Percentiles rank a stretch among this genome's conserved stretches.
Evolutionary conservation across 2,329 filamentous ascomycete genomes (phyloP).

Genomic region (Dactylellina parvicollis): DNA sequence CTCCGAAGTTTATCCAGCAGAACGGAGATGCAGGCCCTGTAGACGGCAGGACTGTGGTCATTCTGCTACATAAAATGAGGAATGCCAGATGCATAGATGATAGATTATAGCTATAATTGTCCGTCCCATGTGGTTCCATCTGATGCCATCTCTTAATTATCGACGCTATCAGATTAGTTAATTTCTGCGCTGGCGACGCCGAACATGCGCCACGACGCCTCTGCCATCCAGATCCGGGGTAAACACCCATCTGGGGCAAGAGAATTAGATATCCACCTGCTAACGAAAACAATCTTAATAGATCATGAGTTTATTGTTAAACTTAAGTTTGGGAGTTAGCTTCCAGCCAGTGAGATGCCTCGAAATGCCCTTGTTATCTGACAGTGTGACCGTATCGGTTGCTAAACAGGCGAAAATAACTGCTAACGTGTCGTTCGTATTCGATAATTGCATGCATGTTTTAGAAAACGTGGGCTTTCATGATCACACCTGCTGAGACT

Average conservation of each 20-base stretch:
- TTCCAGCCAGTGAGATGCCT: slow-evolving; percentile 40
- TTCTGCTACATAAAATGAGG: not conserved
- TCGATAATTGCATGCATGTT: slow-evolving; percentile 4
- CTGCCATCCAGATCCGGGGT: slow-evolving; percentile 35
- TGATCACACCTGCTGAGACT: slow-evolving; percentile 47
- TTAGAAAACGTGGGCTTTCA: slow-evolving; percentile 4
- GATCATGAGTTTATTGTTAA: slow-evolving; percentile 45
- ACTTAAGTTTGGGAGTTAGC: slow-evolving; percentile 19
- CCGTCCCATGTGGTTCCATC: slow-evolving; percentile 23
- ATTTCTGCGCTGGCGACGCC: slow-evolving; percentile 7
- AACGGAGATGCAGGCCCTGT: slow-evolving; percentile 31
- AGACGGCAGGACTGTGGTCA: not conserved
- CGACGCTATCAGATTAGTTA: not conserved
- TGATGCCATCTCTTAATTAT: slow-evolving; percentile 24
- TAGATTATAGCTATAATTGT: slow-evolving; percentile 20
- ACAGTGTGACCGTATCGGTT: slow-evolving; percentile 40
- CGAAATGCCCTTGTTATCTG: slow-evolving; percentile 7
- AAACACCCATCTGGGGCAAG: slow-evolving; percentile 9
- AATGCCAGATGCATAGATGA: not conserved
- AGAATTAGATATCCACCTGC: slow-evolving; percentile 4
- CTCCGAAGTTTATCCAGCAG: slow-evolving; percentile 53
- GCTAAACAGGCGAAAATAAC: not conserved
- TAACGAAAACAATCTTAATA: slow-evolving; percentile 10
- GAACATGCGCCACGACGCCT: slow-evolving; percentile 16
- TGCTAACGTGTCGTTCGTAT: slow-evolving; percentile 3